phyloP scores from a whole-genome alignment of 768 basidiomycete genomes.

The Mycena vitilis region DNA sequence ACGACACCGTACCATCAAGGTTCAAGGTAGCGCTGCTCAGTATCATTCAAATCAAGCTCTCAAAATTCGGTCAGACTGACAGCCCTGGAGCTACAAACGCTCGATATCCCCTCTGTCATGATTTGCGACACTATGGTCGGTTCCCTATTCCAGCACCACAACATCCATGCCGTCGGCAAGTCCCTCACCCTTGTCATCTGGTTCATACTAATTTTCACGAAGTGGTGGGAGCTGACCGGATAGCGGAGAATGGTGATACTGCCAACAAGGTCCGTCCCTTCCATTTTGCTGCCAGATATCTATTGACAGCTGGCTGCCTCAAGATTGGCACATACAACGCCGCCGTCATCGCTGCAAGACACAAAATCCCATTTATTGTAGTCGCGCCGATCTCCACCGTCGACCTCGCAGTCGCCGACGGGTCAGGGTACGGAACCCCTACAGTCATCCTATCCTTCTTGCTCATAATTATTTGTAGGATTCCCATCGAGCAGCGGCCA shows the following conservation, averaged over 20 bases:
- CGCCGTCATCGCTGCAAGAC: slow-evolving; percentile 89
- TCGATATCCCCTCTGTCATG: slow-evolving; percentile 90
- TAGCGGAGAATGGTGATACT: slow-evolving; percentile 94
- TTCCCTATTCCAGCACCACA: slow-evolving; percentile 88
- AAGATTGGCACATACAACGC: slow-evolving; percentile 96
- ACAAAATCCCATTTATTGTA: slow-evolving; percentile 91
- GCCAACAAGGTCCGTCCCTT: slow-evolving; percentile 80
- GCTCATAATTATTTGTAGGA: slow-evolving; percentile 55
- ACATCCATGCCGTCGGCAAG: slow-evolving; percentile 83
- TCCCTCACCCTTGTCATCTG: no score
- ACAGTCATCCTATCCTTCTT: slow-evolving; percentile 19
- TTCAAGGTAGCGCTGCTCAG: slow-evolving; percentile 60
- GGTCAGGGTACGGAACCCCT: slow-evolving; percentile 59
- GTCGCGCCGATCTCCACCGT: slow-evolving; percentile 94
- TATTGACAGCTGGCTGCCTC: neutral
- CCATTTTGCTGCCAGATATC: neutral
- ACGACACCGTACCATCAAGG: slow-evolving; percentile 96
- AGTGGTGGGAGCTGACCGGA: slow-evolving; percentile 90
- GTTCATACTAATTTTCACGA: neutral
- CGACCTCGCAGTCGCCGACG: slow-evolving; percentile 82
- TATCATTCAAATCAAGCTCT: neutral
- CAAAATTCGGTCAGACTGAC: slow-evolving; percentile 71
- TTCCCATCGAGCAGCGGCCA: slow-evolving; percentile 95
- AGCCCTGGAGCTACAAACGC: slow-evolving; percentile 86
- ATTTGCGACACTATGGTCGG: slow-evolving; percentile 99